These are phyloP conservation scores for Aspergillus aculeatus DNA, from an alignment of 2,329 filamentous ascomycete genomes.

Conservation along the genomic window DNA sequence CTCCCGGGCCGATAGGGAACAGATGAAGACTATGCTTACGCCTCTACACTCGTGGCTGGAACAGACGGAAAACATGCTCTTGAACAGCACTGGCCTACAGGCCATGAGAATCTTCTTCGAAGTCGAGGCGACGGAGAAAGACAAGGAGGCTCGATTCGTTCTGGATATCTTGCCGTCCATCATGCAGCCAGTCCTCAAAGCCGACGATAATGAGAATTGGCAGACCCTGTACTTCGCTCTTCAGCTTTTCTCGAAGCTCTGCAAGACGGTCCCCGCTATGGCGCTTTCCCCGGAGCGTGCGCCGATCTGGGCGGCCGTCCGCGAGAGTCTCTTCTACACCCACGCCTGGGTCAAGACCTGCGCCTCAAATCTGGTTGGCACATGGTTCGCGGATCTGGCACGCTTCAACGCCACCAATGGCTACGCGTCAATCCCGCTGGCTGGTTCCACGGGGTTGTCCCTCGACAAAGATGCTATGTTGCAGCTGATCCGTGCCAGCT, in stretches of 20 bases:
- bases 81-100: conserved; percentile 73
- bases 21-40: conserved; percentile 66
- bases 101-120: conserved; percentile 83
- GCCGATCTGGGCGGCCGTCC: conserved; percentile 69
- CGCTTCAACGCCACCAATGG: conserved; percentile 57
- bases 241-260: conserved; percentile 66
- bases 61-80: conserved; percentile 68
- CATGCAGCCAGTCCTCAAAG: conserved; percentile 51
- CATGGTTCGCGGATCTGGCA: conserved; percentile 79
- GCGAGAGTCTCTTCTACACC: conserved; percentile 68
- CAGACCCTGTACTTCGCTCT: conserved; percentile 74
- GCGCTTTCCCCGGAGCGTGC: conserved; percentile 61
- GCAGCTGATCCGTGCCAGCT: conserved; percentile 56
- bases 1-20: conserved; percentile 70
- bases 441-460: conserved; percentile 68
- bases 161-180: conserved; percentile 54
- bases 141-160: conserved; percentile 67
- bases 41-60: conserved; percentile 74
- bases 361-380: conserved; percentile 69
- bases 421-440: conserved; percentile 59
- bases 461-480: conserved; percentile 66
- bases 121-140: conserved; percentile 60
- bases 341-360: conserved; percentile 74
- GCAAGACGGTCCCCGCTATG: conserved; percentile 62
- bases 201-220: conserved; percentile 55